Base-by-base conservation (phyloP, 2,329 filamentous ascomycete species). In the Chaetoscypha palmicola region DNA sequence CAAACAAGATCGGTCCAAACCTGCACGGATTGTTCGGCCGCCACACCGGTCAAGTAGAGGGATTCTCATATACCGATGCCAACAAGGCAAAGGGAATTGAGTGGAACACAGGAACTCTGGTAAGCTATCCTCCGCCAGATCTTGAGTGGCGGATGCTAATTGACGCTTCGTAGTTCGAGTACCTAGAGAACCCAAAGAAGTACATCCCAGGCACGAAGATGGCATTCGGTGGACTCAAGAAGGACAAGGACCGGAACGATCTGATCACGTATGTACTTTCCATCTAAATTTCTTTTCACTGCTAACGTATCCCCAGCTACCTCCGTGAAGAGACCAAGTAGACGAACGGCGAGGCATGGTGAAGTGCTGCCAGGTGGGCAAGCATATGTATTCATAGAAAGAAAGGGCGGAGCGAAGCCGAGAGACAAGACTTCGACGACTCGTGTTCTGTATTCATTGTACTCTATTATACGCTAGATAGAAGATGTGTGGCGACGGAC, bases 181-280 rank as follows among this genome's bases (percentile, higher is more conserved):
- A 98, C 83, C 90, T 98, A 64, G 92, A 98, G 81, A 97, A 97
- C 85, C 92, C 92, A 74, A 98, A 98, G 85, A 97, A 97, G 81
- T 98, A 90, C 82, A 96, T 98, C 57, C 92, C 92, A 60, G 92
- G 92, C 61, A 98, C 92, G 76, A 98, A 97, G 88, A 98, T 98
- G 92, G 92, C 92, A 63, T 98, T 97, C 68, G 92, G 92, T 74
- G 92, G 92, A 70, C 81, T 98, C 66, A 98, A 98, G 90, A 98
- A 98, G 87, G 80, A 81, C 67, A 97, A 97, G 86, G 92, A 97
- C 77, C 81, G 92, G 70, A 95, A 97, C 70, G 91, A 98, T 72
- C 78, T 98, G 64, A 95, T 98, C 81, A 89, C 88, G 84, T 91
- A 85, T 63, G 84, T 79, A 51, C 24, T 24, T n/a, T 30, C 14